A percentile compares a stretch with the other conserved stretches of the same genome.
Evolutionary conservation across 768 basidiomycete species (phyloP).

Genomic region (Pholiota conissans): DNA sequence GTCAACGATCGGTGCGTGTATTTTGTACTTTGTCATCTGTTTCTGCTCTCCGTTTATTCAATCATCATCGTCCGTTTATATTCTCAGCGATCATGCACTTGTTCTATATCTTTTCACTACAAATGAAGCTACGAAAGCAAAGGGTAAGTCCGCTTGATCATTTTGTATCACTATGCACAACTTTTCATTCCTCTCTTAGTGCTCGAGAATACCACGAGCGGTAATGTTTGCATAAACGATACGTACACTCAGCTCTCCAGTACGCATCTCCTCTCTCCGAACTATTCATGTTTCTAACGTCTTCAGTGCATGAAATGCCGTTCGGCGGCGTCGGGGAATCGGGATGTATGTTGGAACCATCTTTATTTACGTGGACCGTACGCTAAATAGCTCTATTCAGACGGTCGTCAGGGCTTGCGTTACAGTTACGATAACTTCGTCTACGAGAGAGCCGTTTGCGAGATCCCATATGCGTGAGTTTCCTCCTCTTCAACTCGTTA

Average conservation of each 20-base stretch:
- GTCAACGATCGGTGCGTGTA: constrained; percentile 48
- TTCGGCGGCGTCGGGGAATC: constrained; percentile 54
- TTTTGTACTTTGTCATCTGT: not conserved
- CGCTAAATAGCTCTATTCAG: constrained; percentile 27
- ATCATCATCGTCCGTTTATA: no score
- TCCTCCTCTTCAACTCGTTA: no score
- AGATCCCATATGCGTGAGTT: constrained; percentile 54
- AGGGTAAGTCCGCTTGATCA: constrained; percentile 26
- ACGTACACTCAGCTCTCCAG: constrained; percentile 53
- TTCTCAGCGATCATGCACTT: constrained; percentile 54
- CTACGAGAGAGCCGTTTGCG: constrained; percentile 45
- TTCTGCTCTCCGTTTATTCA: not conserved
- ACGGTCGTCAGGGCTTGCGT: constrained; percentile 53
- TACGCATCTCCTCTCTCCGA: constrained; percentile 22
- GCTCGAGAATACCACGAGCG: constrained; percentile 54
- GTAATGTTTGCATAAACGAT: constrained; percentile 59
- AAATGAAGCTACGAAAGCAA: constrained; percentile 36
- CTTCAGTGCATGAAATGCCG: constrained; percentile 27
- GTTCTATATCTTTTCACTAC: constrained; percentile 67
- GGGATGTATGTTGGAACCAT: constrained; percentile 55
- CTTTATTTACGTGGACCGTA: not conserved
- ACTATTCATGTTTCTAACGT: not conserved
- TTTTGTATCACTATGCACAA: no score
- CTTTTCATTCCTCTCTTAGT: constrained; percentile 43
- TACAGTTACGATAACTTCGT: constrained; percentile 58